These are phyloP conservation scores for Picea glauca DNA, from an alignment of 75 land plant species.

Conservation along the genomic window DNA sequence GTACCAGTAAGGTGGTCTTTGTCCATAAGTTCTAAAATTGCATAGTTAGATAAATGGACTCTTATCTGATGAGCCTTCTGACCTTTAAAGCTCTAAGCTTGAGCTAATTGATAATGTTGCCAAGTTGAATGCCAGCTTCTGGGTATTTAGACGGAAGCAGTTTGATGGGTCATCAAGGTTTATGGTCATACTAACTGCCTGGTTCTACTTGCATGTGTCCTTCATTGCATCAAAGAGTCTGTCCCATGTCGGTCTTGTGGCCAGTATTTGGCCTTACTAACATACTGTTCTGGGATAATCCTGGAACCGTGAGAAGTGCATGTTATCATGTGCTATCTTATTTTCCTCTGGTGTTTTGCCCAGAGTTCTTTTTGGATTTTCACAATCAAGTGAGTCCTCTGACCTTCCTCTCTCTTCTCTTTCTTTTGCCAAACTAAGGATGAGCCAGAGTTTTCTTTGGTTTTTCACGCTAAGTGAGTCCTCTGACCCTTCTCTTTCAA, in stretches of 20 bases:
- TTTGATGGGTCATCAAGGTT: not conserved
- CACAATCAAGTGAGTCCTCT: not conserved
- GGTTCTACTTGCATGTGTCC: conserved; percentile 3
- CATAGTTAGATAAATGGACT: conserved; percentile 9
- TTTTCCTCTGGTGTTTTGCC: conserved; percentile 1
- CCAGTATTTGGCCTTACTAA: conserved; percentile 2
- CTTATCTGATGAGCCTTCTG: not conserved
- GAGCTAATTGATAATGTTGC: conserved; percentile 2
- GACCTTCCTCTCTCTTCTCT: too few species aligned
- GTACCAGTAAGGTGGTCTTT: conserved; percentile 7
- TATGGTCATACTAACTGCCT: conserved; percentile 1
- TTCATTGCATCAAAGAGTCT: conserved; percentile 2
- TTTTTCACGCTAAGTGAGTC: not conserved
- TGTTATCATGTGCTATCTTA: not conserved
- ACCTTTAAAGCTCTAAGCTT: not conserved
- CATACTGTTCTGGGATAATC: conserved; percentile 1
- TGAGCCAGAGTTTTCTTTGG: not conserved
- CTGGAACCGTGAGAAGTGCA: not conserved
- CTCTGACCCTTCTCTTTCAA: not conserved
- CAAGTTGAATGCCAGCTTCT: not conserved
- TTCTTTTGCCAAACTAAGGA: too few species aligned
- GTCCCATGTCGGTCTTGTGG: not conserved
- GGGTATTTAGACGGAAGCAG: not conserved
- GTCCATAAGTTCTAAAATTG: conserved; percentile 1
- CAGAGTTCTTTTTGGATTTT: not conserved